Base-by-base conservation (phyloP, 192 early-diverging fungal species). In the Coemansia sp. region DNA sequence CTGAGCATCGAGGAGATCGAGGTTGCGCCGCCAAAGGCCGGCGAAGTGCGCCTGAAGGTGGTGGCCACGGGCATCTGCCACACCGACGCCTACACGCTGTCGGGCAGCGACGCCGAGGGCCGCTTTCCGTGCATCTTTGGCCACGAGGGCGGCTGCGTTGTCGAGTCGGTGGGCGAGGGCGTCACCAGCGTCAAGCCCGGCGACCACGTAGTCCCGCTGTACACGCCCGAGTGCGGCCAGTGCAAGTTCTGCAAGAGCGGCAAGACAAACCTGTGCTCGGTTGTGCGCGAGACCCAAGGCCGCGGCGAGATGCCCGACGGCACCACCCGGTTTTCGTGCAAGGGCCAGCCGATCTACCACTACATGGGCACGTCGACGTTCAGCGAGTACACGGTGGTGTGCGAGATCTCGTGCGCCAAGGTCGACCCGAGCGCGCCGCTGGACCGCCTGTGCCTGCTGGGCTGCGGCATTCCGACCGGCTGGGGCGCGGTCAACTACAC, bases 201-300 rank as follows among this genome's bases (percentile, higher is more conserved):
- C n/a, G 96, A 98, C 66, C 93, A 95, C 58, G 96, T 98, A 20
- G 84, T 98, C 50, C 96, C 96, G 17, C 83, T 97, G 21, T 98
- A 90, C 74, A 88, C 84, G 6, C 81, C 89, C 28, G 88, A 95
- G 74, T 97, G 95, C 78, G 67, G 82, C 32, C 67, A 91, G 62
- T 98, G 96, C 87, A 97, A 97, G 78, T 95, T 98, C 79, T 98
- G 96, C 83, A 93, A 81, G 57, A 89, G 86, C 61, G 88, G 89
- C 57, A 98, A 98, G 78, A 98, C 95, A 39, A 98, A 98, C 77
- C 83, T 98, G 14, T 98, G 95, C 81, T 86, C 87, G 27, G 79
- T 86, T 27, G 84, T 98, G 30, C 82, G 95, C 50, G 84, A 83
- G 27, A 98, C 94, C 26, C 95, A 98, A 77, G 94, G 91, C 38